Evolutionary conservation across 2,329 filamentous ascomycete species (phyloP).

Genomic region (Aspergillus arachidicola): DNA sequence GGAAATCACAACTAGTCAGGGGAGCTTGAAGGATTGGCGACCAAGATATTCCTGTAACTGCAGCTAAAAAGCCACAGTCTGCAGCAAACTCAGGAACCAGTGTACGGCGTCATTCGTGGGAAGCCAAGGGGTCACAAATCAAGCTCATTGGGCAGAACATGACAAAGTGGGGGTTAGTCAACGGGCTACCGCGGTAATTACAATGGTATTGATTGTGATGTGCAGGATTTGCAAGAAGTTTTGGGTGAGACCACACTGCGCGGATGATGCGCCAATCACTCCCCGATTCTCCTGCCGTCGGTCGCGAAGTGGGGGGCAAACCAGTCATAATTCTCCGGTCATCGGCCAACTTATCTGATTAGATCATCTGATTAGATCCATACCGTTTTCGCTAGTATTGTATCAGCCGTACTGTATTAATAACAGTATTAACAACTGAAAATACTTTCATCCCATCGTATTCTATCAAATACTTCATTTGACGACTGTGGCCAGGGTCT

Average conservation of each 20-base stretch:
- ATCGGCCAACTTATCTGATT: slow-evolving; percentile 28
- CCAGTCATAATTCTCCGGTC: slow-evolving; percentile 18
- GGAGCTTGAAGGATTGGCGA: not conserved
- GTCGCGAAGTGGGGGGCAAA: not conserved
- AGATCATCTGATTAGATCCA: slow-evolving; percentile 32
- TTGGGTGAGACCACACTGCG: not conserved
- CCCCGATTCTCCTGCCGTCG: slow-evolving; percentile 3
- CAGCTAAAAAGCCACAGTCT: slow-evolving; percentile 12
- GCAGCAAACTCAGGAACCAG: slow-evolving; percentile 19
- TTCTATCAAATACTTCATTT: not conserved
- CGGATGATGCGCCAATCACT: slow-evolving; percentile 11
- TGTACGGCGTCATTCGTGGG: slow-evolving; percentile 19
- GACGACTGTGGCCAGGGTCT: not conserved
- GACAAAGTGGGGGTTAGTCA: slow-evolving; percentile 2
- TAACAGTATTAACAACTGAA: not conserved
- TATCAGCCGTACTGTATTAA: not conserved
- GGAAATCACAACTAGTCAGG: not conserved
- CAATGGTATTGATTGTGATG: slow-evolving; percentile 1
- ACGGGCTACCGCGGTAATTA: slow-evolving; percentile 4
- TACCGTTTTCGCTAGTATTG: slow-evolving; percentile 9
- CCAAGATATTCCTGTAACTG: slow-evolving; percentile 10
- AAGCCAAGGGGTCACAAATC: slow-evolving; percentile 7
- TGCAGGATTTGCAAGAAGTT: not conserved
- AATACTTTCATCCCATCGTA: not conserved
- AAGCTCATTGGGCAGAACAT: slow-evolving; percentile 13